Evolutionary conservation across 2,329 filamentous ascomycete genomes (phyloP).

Genomic region (Lecanosticta acicola): DNA sequence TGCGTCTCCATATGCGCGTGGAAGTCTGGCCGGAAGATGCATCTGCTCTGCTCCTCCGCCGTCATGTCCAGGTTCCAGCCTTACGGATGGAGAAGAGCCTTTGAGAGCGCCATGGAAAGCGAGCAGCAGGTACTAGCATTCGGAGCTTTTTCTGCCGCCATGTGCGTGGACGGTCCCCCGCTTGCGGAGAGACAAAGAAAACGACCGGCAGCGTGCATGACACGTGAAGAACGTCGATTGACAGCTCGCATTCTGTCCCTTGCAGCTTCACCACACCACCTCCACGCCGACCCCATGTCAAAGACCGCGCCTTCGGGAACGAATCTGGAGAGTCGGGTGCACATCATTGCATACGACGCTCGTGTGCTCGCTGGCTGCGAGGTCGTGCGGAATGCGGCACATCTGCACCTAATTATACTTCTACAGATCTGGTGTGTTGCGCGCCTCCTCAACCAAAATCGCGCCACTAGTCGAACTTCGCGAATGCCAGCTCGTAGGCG

Average conservation of each 20-base stretch:
- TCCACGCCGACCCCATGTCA: background rate
- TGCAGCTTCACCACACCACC: background rate
- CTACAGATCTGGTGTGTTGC: background rate
- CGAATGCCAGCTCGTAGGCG: slow-evolving; percentile 77
- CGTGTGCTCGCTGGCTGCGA: background rate
- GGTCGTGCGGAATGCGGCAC: background rate
- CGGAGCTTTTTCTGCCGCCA: background rate
- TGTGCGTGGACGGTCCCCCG: background rate
- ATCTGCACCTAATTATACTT: background rate
- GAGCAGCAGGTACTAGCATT: background rate
- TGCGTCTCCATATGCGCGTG: background rate
- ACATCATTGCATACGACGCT: background rate
- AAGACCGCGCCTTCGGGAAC: background rate
- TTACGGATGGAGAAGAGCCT: too few species aligned
- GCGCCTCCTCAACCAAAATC: too few species aligned
- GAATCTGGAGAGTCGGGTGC: background rate
- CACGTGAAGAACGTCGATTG: background rate
- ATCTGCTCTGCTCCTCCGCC: too few species aligned
- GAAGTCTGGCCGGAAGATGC: background rate
- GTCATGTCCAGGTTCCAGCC: too few species aligned
- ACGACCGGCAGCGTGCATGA: background rate
- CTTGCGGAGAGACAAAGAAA: too few species aligned
- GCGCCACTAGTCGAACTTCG: slow-evolving; percentile 52
- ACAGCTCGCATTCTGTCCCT: background rate
- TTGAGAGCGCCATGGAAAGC: too few species aligned